phyloP scores from a whole-genome alignment of 176 grass and related monocot genomes.

The Oryza longistaminata region DNA sequence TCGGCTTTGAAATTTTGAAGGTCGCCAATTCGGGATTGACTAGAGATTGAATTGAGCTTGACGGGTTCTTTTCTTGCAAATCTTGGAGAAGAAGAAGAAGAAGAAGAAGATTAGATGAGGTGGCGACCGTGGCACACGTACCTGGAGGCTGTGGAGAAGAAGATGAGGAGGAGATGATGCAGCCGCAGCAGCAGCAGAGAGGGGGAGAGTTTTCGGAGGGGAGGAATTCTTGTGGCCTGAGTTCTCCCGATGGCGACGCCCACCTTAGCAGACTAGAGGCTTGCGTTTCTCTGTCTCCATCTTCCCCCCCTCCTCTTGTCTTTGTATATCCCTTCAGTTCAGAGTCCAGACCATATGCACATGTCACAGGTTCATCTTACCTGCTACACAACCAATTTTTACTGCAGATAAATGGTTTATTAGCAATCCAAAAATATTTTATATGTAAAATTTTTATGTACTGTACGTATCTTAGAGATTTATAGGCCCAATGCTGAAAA shows the following conservation, averaged over 20 bases:
- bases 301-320: background rate
- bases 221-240: constrained; percentile 35
- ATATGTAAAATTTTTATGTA: no score
- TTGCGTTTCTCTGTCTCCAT: constrained; percentile 42
- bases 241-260: constrained; percentile 42
- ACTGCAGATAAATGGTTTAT: no score
- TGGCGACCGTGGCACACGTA: constrained; percentile 27
- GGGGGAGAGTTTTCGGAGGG: background rate
- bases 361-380: background rate
- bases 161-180: constrained; percentile 27
- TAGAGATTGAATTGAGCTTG: constrained; percentile 12
- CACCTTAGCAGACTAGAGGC: constrained; percentile 9
- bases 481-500: no score
- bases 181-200: background rate
- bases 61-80: constrained; percentile 19
- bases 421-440: no score
- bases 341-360: background rate
- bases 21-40: background rate
- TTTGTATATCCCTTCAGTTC: background rate
- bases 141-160: constrained; percentile 22
- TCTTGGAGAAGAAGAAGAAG: constrained; percentile 19
- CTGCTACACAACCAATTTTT: no score
- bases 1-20: background rate
- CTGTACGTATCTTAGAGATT: no score
- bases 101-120: background rate